Base-by-base conservation (phyloP, 805 yeast species). In the Kazachstania viticola region DNA sequence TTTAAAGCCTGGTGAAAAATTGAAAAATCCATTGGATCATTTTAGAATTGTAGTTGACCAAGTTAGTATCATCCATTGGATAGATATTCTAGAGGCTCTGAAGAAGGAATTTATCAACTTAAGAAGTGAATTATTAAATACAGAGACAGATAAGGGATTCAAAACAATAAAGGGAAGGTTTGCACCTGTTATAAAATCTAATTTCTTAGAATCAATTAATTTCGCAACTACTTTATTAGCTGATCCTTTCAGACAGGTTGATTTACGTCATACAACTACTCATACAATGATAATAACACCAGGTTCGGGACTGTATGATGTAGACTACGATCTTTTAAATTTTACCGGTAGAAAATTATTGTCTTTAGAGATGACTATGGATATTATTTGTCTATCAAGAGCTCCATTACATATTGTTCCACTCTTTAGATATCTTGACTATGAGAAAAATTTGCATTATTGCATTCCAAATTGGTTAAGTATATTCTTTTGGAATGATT, bases 401-500 rank as follows among this genome's bases (percentile, higher is more conserved):
- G 91, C 94, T 1, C 97, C 99, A 0, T 56, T 91, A 25, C 97
- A 91, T 53, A 75, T 81, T 3, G 91, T 91, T 1, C 99, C 99
- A 0, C 55, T 91, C 22, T 80, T 93, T 43, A 57, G 96, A 32
- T 82, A 75, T 47, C 56, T 73, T 37, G 78, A 74, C 41, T 49
- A 58, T 26, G 62, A 64, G 25, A 62, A 67, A 13, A 59, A 60
- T 18, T 51, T 78, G 9, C 67, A 71, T 25, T 81, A 81, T 48
- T 79, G 93, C 51, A 79, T 85, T 9, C 98, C 99, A 1, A 79
- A 81, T 29, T 91, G 98, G 96, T 71, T 91, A 46, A 95, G 93
- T 51, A 79, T 87, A 11, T 85, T 95, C 0, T 91, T 80, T 48
- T 91, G 94, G 81, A 73, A 70, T 33, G 82, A 79, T 30, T 49